phyloP scores from a whole-genome alignment of 2,329 filamentous ascomycete genomes.

The Stachybotrys echinatus region DNA sequence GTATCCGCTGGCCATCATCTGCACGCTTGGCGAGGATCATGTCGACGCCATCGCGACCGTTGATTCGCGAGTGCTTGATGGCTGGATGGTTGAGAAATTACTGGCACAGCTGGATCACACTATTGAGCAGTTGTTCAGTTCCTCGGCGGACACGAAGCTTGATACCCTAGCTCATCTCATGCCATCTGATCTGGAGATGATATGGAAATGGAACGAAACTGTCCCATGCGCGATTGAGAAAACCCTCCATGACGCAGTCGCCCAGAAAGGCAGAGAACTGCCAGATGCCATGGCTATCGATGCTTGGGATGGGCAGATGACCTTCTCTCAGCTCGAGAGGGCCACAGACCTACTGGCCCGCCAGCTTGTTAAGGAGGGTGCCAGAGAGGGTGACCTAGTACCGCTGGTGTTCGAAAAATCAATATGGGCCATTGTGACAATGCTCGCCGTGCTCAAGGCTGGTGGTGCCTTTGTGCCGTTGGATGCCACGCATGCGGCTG shows the following conservation, averaged over 20 bases:
- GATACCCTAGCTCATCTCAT: no score
- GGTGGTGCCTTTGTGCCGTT: constrained; percentile 15
- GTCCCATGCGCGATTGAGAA: constrained; percentile 9
- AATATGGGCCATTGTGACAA: constrained; percentile 13
- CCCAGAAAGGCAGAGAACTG: constrained; percentile 6
- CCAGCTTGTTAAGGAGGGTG: constrained; percentile 22
- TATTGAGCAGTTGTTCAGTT: no score
- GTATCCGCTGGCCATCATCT: no score
- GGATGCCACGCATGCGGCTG: constrained; percentile 3
- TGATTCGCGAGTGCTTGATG: no score
- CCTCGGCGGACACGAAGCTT: no score
- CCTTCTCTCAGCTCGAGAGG: constrained; percentile 33
- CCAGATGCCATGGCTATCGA: constrained; percentile 13
- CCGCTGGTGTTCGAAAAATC: constrained; percentile 16
- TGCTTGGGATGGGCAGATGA: constrained; percentile 24
- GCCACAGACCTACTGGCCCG: constrained; percentile 31
- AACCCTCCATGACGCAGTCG: constrained; percentile 11
- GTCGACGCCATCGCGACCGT: no score
- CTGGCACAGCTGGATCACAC: no score
- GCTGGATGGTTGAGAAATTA: no score
- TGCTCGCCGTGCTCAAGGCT: constrained; percentile 16
- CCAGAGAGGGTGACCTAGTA: constrained; percentile 13
- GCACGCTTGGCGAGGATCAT: no score
- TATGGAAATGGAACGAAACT: no score
- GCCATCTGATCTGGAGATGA: no score